Base-by-base conservation (phyloP, 805 yeast species). In the Danielozyma ontarioensis region DNA sequence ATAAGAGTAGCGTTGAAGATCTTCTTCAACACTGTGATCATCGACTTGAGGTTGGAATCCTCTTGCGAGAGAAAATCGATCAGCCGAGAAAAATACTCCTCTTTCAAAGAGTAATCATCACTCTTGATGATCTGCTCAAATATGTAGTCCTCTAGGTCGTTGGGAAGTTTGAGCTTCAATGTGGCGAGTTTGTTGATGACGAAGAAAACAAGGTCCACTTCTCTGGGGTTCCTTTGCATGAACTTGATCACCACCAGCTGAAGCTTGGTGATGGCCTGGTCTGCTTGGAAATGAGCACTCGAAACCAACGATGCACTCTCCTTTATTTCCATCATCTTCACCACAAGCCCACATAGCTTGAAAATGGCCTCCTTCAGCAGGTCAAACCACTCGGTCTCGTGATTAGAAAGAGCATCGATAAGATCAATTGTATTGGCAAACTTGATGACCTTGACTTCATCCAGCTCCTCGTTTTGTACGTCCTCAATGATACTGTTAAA, bases 361-460 rank as follows among this genome's bases (percentile, higher is more conserved):
- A 63, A 50, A 16, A 80, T 50, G 1, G 73, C 35, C 1, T 64
- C 71, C 18, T 61, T 62, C 46, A 80, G 82, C 1, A 55, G 49
- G 17, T 54, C 54, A 31, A 84, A 59, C 95, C 94, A 86, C 2
- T 66, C 74, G 2, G 42, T 34, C 17, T 80, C 81, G 31, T 61
- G 67, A 1, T 58, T 47, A 1, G 70, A 58, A 29, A 86, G 59
- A 0, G 87, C 71, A 14, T 62, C 59, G 16, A 83, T 57, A 34
- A 86, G 52, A 48, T 84, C 89, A 27, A 86, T 69, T 41, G 82
- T 62, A 48, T 88, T 89, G 13, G 89, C 80, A 50, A 85, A 76
- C 42, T 80, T 83, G 5, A 73, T 62, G 30, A 80, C 74, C 47
- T 74, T 78, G 13, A 66, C 61, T 30, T 77, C 84, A 11, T 64